Percentiles rank a stretch among this genome's conserved stretches.
Evolutionary conservation across 495 filamentous ascomycete species (phyloP).

Genomic region (Penicillium macrosclerotiorum): DNA sequence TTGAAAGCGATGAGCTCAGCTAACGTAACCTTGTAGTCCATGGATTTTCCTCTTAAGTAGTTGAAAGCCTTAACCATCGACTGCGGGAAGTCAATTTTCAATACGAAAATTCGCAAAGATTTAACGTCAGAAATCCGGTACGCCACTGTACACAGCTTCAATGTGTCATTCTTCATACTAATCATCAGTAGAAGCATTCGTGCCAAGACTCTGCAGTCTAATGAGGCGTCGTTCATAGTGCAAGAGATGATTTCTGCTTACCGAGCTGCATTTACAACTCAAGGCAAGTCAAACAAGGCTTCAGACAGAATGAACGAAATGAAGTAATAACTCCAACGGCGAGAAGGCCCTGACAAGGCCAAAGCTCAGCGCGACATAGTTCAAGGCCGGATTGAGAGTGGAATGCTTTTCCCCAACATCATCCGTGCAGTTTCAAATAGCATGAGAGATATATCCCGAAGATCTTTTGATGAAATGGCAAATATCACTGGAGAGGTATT

Average conservation of each 20-base stretch:
- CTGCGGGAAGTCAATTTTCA: not conserved
- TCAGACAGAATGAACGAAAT: not conserved
- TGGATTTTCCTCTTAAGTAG: not conserved
- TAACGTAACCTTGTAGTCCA: not conserved
- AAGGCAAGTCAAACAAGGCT: not conserved
- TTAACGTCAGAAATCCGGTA: conserved; percentile 1
- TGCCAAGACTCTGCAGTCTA: conserved; percentile 2
- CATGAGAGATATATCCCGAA: not conserved
- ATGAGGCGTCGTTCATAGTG: conserved; percentile 6
- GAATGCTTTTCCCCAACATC: conserved; percentile 4
- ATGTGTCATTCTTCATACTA: not conserved
- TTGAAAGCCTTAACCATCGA: not conserved
- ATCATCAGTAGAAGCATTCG: conserved; percentile 2
- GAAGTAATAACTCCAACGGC: not conserved
- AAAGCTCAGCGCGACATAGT: conserved; percentile 3
- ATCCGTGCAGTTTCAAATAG: not conserved
- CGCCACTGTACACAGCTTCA: not conserved
- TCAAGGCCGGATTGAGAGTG: conserved; percentile 1
- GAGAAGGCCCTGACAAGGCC: not conserved
- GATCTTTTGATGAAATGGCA: not conserved
- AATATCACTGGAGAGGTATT: not conserved
- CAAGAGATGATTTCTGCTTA: conserved; percentile 7
- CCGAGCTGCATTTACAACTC: not conserved
- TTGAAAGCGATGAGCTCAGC: not conserved
- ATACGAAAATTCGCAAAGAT: not conserved